phyloP scores from a whole-genome alignment of 768 basidiomycete species.

The Pulveroboletus sp. region DNA sequence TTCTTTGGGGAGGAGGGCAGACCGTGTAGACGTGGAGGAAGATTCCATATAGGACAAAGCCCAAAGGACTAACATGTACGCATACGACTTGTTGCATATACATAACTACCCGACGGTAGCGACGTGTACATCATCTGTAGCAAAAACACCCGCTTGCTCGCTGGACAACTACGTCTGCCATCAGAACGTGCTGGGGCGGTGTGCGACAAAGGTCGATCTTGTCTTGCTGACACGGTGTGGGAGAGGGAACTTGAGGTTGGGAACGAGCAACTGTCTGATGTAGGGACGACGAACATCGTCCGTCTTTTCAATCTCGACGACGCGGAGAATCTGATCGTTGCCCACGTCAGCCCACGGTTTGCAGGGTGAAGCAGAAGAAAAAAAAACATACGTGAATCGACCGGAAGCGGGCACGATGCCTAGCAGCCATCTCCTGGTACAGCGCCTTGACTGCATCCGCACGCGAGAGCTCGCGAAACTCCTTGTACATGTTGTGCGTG shows the following conservation, averaged over 20 bases:
- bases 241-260: slow-evolving; percentile 94
- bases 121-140: slow-evolving; percentile 9
- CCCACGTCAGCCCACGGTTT: neutral
- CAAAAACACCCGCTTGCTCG: neutral
- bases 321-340: slow-evolving; percentile 89
- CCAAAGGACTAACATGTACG: neutral
- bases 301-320: slow-evolving; percentile 90
- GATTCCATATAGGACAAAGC: too few species aligned
- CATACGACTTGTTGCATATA: slow-evolving; percentile 13
- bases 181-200: slow-evolving; percentile 71
- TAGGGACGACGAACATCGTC: slow-evolving; percentile 93
- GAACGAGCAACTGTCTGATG: slow-evolving; percentile 92
- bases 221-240: slow-evolving; percentile 82
- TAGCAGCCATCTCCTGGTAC: slow-evolving; percentile 99
- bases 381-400: slow-evolving; percentile 82
- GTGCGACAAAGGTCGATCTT: slow-evolving; percentile 76
- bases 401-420: slow-evolving; percentile 98
- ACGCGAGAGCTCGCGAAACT: slow-evolving; percentile 93
- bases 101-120: slow-evolving; percentile 1
- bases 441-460: slow-evolving; percentile 93
- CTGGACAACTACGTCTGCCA: neutral
- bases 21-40: too few species aligned
- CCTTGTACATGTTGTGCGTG: slow-evolving; percentile 99
- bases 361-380: neutral
- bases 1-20: too few species aligned